Evolutionary conservation across 768 basidiomycete species (phyloP), one percentile per base, ranked within the genome.

Genomic region (Lenzites betulinus): DNA sequence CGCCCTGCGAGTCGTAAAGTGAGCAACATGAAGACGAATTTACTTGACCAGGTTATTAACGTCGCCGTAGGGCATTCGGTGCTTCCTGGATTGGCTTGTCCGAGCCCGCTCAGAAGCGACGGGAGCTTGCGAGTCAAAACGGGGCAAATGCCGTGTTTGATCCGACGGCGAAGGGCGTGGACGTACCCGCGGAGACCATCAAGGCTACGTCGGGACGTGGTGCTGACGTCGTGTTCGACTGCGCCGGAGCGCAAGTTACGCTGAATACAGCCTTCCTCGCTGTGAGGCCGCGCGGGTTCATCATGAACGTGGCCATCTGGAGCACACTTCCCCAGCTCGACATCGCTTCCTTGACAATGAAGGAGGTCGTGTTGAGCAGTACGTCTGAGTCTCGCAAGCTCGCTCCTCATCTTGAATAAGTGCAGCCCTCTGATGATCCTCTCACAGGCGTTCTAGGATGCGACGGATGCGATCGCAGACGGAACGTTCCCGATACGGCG

Each of bases 151-250:
- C 67, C 23, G 72, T 73, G 7, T 64, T 77, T 63, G 72, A 81
- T 51, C 79, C 80, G 2, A 66, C 62, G 11, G 36, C 63, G 7
- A 13, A 46, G 1, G 35, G 33, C 9, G 46, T 54, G 6, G 70
- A 76, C 59, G 56, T 78, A 30, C 65, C 70, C 3, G 58, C 66
- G 0, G 68, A 66, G 1, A 69, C 73, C 7, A 51, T 69, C 22
- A 60, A 69, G 30, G 69, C 70, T 1, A 79, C 69, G 2, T 46
- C 38, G 18, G 63, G 57, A 71, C 15, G 63, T 54, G 81, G 81
- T 25, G 78, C 78, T 11, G 78, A 81, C 58, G 70, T 81, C 44
- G 78, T 74, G 3, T 81, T 80, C 63, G 82, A 83, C 46, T 79
- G 79, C n/a, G 78, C 80, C 3, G 81, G 81, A 0, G 63, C 74